Evolutionary conservation across 192 early-diverging fungal genomes (phyloP).

Genomic region (Obelidium mucronatum): DNA sequence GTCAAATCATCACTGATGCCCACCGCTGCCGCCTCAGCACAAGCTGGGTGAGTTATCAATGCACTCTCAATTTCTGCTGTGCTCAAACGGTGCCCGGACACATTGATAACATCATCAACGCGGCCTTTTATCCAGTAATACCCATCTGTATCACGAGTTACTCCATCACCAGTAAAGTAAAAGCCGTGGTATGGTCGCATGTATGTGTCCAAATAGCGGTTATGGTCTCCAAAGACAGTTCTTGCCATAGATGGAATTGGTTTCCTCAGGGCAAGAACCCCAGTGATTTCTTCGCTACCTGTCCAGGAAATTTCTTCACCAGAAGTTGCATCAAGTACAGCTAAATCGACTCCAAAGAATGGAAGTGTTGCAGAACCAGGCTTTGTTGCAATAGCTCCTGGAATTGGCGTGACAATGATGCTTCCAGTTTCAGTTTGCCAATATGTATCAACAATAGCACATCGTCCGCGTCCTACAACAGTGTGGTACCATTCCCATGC

Average conservation of each 20-base stretch:
- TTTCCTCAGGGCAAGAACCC: slow-evolving; percentile 86
- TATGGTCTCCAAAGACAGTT: slow-evolving; percentile 90
- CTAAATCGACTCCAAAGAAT: slow-evolving; percentile 94
- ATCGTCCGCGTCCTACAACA: slow-evolving; percentile 82
- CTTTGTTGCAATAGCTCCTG: slow-evolving; percentile 87
- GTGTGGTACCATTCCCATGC: slow-evolving; percentile 98
- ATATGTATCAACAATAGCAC: slow-evolving; percentile 96
- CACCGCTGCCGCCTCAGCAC: slow-evolving; percentile 91
- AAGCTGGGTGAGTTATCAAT: slow-evolving; percentile 73
- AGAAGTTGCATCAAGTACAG: slow-evolving; percentile 82
- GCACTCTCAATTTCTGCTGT: slow-evolving; percentile 96
- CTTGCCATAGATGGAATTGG: slow-evolving; percentile 93
- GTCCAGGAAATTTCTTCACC: slow-evolving; percentile 84
- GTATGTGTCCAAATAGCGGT: slow-evolving; percentile 92
- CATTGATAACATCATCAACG: slow-evolving; percentile 91
- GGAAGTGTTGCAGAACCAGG: slow-evolving; percentile 94
- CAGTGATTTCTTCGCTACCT: slow-evolving; percentile 83
- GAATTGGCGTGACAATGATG: slow-evolving; percentile 88
- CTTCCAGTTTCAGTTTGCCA: slow-evolving; percentile 84
- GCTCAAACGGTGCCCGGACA: slow-evolving; percentile 90
- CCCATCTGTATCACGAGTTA: slow-evolving; percentile 87
- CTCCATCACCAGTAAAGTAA: slow-evolving; percentile 98
- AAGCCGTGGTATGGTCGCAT: slow-evolving; percentile 86
- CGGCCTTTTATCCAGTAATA: slow-evolving; percentile 97
- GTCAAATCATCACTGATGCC: slow-evolving; percentile 88